A percentile compares a stretch with the other conserved stretches of the same genome.
Conservation (phyloP, 345 rosid genomes). For the Corymbia maculata region DNA sequence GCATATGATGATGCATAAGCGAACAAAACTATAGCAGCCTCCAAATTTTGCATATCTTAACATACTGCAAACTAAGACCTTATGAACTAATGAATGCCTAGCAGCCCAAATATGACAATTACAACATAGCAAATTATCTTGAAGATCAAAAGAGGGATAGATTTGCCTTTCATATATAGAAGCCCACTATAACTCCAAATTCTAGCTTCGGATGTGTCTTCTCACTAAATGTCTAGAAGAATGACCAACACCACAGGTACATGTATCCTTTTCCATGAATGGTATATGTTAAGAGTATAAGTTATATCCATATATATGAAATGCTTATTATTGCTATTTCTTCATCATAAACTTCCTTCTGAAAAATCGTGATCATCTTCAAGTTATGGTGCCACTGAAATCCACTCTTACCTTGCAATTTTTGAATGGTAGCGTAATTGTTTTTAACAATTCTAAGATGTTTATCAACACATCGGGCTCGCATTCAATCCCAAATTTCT, state of each 20-base stretch:
- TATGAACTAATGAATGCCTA: background rate
- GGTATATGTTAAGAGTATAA: background rate
- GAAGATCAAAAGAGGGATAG: background rate
- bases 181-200: background rate
- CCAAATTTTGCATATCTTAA: background rate
- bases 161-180: background rate
- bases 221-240: background rate
- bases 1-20: background rate
- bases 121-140: background rate
- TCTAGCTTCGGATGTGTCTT: background rate
- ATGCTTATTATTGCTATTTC: background rate
- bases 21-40: background rate
- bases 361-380: background rate
- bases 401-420: background rate
- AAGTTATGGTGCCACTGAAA: background rate
- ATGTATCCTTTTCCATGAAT: background rate
- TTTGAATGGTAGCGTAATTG: background rate
- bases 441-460: background rate
- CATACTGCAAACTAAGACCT: background rate
- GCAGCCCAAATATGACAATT: background rate
- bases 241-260: background rate
- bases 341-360: background rate
- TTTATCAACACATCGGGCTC: background rate
- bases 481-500: background rate
- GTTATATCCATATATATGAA: background rate